A percentile compares a stretch with the other conserved stretches of the same genome.
phyloP scores from a whole-genome alignment of 768 basidiomycete species.

The Pluteus cervinus region DNA sequence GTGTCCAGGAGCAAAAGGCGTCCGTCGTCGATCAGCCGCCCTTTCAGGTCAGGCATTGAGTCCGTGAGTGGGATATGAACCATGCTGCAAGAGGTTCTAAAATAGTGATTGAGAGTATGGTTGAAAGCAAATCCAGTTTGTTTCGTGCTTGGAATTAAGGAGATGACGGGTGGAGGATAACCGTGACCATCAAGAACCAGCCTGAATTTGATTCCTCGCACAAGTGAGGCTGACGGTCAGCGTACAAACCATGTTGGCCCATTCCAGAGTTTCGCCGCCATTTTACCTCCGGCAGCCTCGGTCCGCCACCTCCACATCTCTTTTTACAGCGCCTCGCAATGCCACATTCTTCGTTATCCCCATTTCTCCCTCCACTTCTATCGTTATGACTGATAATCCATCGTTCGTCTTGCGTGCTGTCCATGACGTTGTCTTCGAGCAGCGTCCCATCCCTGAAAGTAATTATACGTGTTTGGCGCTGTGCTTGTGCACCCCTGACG shows the following conservation, averaged over 20 bases:
- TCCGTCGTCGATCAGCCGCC: slow-evolving; percentile 46
- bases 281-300: slow-evolving; percentile 1
- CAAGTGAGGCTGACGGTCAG: slow-evolving; percentile 1
- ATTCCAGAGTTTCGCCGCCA: neutral
- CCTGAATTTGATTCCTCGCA: slow-evolving; percentile 1
- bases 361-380: too few species aligned
- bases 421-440: slow-evolving; percentile 64
- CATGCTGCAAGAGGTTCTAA: slow-evolving; percentile 25
- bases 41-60: slow-evolving; percentile 45
- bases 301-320: slow-evolving; percentile 1
- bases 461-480: slow-evolving; percentile 12
- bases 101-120: slow-evolving; percentile 12
- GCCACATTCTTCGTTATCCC: too few species aligned
- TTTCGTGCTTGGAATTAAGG: too few species aligned
- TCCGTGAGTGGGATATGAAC: slow-evolving; percentile 33
- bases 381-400: slow-evolving; percentile 69
- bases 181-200: slow-evolving; percentile 10
- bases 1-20: slow-evolving; percentile 54
- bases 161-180: slow-evolving; percentile 10
- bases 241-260: slow-evolving; percentile 1
- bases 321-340: slow-evolving; percentile 13
- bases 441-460: slow-evolving; percentile 73
- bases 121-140: slow-evolving; percentile 7
- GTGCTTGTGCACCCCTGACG: slow-evolving; percentile 3
- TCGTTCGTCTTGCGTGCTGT: slow-evolving; percentile 74